Evolutionary conservation across 257 asterid genomes (phyloP).

Genomic region (Fraxinus anomala): DNA sequence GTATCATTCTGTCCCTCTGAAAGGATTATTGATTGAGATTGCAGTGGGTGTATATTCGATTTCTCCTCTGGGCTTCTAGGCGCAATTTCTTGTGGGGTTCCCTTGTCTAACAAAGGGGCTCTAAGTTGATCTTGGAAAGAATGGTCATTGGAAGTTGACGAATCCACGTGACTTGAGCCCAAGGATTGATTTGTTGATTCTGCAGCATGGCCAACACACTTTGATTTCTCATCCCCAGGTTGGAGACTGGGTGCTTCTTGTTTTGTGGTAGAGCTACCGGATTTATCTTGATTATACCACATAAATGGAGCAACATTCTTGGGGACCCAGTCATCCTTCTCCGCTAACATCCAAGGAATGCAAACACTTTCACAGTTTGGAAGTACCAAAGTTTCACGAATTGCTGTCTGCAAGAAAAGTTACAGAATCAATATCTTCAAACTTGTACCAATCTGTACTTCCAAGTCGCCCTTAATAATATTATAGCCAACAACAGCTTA

Average conservation of each 20-base stretch:
- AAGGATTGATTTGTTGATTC: slow-evolving; percentile 30
- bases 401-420: slow-evolving; percentile 62
- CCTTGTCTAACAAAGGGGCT: slow-evolving; percentile 32
- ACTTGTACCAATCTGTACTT: slow-evolving; percentile 13
- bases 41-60: slow-evolving; percentile 18
- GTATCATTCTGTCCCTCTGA: slow-evolving; percentile 37
- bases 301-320: slow-evolving; percentile 70
- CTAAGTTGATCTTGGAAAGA: slow-evolving; percentile 40
- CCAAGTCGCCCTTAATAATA: background rate
- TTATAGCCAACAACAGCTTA: background rate
- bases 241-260: slow-evolving; percentile 41
- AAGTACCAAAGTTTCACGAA: slow-evolving; percentile 83
- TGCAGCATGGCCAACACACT: slow-evolving; percentile 26
- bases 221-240: slow-evolving; percentile 41
- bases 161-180: slow-evolving; percentile 35
- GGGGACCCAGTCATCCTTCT: slow-evolving; percentile 89
- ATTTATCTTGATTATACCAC: slow-evolving; percentile 66
- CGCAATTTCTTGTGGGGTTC: slow-evolving; percentile 38
- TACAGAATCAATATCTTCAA: slow-evolving; percentile 9
- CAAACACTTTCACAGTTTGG: slow-evolving; percentile 73
- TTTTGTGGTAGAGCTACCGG: slow-evolving; percentile 36
- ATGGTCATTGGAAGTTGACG: slow-evolving; percentile 22
- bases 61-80: slow-evolving; percentile 39
- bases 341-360: slow-evolving; percentile 87
- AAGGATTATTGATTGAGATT: slow-evolving; percentile 38